Conservation (phyloP, 1,284 basidiomycete species). For the Marasmius sp. region DNA sequence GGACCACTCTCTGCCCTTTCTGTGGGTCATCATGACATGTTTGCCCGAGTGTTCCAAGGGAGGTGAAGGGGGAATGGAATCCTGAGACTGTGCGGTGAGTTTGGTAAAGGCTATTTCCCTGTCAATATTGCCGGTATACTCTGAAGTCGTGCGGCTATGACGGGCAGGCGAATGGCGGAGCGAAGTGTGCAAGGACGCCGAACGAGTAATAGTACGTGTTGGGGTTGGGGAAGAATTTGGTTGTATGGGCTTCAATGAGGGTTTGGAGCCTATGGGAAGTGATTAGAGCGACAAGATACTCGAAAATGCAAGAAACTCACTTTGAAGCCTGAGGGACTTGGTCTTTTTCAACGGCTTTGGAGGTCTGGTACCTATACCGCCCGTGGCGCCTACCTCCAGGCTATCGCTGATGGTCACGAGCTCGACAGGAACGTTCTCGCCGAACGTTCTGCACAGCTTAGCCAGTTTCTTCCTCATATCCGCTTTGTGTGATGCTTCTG, state of each 20-base stretch:
- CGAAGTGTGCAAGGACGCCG: no score
- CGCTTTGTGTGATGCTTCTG: not conserved
- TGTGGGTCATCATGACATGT: not conserved
- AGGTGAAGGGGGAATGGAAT: no score
- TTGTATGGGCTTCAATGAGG: no score
- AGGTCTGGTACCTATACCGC: not conserved
- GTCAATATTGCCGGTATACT: not conserved
- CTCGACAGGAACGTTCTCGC: not conserved
- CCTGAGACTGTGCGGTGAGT: not conserved
- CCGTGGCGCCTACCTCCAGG: not conserved
- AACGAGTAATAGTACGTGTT: no score
- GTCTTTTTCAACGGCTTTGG: not conserved
- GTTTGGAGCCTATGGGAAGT: no score
- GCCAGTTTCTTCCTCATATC: not conserved
- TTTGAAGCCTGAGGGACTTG: no score
- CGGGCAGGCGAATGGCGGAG: no score
- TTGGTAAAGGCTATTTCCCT: not conserved
- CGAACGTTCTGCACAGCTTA: not conserved
- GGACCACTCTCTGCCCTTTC: conserved; percentile 11
- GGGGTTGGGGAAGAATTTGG: no score
- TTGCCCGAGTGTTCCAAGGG: no score
- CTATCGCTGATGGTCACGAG: not conserved
- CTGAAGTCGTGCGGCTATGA: no score
- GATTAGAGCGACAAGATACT: no score
- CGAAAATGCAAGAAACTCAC: no score